phyloP scores from a whole-genome alignment of 1,284 basidiomycete genomes.

The Leccinum pallidistipes region DNA sequence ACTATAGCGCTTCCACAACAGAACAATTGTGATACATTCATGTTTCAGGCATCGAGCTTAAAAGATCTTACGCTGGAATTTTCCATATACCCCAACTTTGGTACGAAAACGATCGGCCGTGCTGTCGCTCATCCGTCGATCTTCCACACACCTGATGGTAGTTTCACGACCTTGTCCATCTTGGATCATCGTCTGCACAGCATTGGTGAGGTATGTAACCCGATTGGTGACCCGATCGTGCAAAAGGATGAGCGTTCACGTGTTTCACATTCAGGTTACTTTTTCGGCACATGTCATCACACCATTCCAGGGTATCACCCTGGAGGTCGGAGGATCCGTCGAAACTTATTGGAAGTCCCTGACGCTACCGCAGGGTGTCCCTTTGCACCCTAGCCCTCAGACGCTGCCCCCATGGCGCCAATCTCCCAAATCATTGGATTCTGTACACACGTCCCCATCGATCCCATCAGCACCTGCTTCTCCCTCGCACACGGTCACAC shows the following conservation, averaged over 20 bases:
- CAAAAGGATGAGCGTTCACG: slow-evolving; percentile 15
- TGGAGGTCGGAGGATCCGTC: slow-evolving; percentile 94
- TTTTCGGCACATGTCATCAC: slow-evolving; percentile 90
- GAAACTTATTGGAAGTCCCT: slow-evolving; percentile 98
- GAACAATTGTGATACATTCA: slow-evolving; percentile 80
- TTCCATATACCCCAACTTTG: slow-evolving; percentile 97
- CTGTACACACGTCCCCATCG: slow-evolving; percentile 67
- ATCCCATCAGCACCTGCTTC: slow-evolving; percentile 44
- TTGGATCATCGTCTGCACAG: slow-evolving; percentile 92
- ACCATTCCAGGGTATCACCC: slow-evolving; percentile 89
- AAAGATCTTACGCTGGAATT: slow-evolving; percentile 85
- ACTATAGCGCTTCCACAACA: slow-evolving; percentile 85
- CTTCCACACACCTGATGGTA: slow-evolving; percentile 60
- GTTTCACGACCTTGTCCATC: slow-evolving; percentile 63
- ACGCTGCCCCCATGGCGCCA: slow-evolving; percentile 35
- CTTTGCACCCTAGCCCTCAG: slow-evolving; percentile 35
- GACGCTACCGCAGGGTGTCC: slow-evolving; percentile 51
- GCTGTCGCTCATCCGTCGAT: slow-evolving; percentile 84
- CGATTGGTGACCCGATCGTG: background rate
- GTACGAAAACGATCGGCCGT: slow-evolving; percentile 96
- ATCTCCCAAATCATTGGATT: slow-evolving; percentile 41
- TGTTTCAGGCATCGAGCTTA: slow-evolving; percentile 78
- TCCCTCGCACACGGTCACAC: slow-evolving; percentile 58
- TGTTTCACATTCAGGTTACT: slow-evolving; percentile 56
- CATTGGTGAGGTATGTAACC: slow-evolving; percentile 78